A percentile compares a stretch with the other conserved stretches of the same genome.
phyloP scores from a whole-genome alignment of 2,329 filamentous ascomycete genomes.

The Scedosporium apiospermum region DNA sequence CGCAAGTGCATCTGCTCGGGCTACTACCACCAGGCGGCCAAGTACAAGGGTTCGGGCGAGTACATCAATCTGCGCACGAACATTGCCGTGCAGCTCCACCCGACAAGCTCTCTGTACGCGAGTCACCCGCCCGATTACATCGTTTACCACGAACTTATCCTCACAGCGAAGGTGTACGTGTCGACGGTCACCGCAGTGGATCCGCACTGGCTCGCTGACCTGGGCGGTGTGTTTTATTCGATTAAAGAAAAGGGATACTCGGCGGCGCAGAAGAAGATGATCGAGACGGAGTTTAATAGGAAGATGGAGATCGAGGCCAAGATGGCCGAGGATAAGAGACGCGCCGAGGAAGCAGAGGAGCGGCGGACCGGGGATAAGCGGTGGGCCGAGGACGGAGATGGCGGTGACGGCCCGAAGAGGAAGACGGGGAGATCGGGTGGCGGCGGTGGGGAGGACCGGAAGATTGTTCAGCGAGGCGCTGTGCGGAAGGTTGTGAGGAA shows the following conservation, averaged over 20 bases:
- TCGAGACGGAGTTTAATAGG: slow-evolving; percentile 83
- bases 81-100: slow-evolving; percentile 88
- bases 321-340: slow-evolving; percentile 77
- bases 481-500: slow-evolving; percentile 38
- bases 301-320: slow-evolving; percentile 89
- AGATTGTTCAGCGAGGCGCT: slow-evolving; percentile 50
- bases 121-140: slow-evolving; percentile 96
- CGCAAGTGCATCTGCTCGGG: slow-evolving; percentile 95
- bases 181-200: slow-evolving; percentile 93
- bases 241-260: slow-evolving; percentile 97
- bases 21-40: slow-evolving; percentile 96
- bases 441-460: slow-evolving; percentile 29
- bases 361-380: slow-evolving; percentile 39
- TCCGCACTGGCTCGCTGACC: slow-evolving; percentile 91
- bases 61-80: slow-evolving; percentile 95
- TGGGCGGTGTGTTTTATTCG: slow-evolving; percentile 94
- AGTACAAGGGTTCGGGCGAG: slow-evolving; percentile 91
- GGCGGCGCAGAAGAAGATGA: slow-evolving; percentile 72
- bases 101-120: slow-evolving; percentile 86
- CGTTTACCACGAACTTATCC: slow-evolving; percentile 93
- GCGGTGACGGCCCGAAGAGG: slow-evolving; percentile 25
- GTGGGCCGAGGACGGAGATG: slow-evolving; percentile 11
- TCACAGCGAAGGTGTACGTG: slow-evolving; percentile 97
- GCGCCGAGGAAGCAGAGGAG: slow-evolving; percentile 46
- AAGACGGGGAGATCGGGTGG: slow-evolving; percentile 15